Conservation (phyloP, 169 alveolate species). For the Cystoisospora suis region DNA sequence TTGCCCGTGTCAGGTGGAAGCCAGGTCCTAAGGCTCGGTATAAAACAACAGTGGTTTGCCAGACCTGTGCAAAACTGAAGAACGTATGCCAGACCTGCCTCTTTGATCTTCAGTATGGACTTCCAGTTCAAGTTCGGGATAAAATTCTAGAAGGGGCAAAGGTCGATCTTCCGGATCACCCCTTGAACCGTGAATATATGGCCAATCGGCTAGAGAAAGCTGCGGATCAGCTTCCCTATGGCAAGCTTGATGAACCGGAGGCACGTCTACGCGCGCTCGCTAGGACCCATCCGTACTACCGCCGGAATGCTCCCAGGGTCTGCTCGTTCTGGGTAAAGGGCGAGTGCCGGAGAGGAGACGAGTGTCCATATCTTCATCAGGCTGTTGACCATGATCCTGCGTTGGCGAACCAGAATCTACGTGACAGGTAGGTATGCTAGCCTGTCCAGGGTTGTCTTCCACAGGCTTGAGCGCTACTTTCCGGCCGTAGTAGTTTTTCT, state of each 20-base stretch:
- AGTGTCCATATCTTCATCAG: slow-evolving; percentile 75
- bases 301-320: slow-evolving; percentile 92
- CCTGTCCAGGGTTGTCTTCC: background rate
- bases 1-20: slow-evolving; percentile 94
- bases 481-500: background rate
- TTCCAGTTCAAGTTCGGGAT: slow-evolving; percentile 89
- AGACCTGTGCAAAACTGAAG: slow-evolving; percentile 96
- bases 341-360: slow-evolving; percentile 94
- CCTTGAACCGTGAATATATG: slow-evolving; percentile 63
- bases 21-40: slow-evolving; percentile 94
- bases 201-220: slow-evolving; percentile 18
- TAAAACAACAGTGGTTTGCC: slow-evolving; percentile 96
- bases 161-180: slow-evolving; percentile 59
- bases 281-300: slow-evolving; percentile 85
- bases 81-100: slow-evolving; percentile 98
- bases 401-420: slow-evolving; percentile 78
- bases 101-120: slow-evolving; percentile 96
- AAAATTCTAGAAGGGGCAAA: slow-evolving; percentile 49
- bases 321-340: slow-evolving; percentile 94
- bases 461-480: background rate
- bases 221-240: slow-evolving; percentile 66
- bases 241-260: slow-evolving; percentile 52
- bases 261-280: slow-evolving; percentile 77
- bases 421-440: slow-evolving; percentile 72
- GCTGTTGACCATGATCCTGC: slow-evolving; percentile 71